Conservation (phyloP, 176 grass and related monocot species). For the Oryza meyeriana region DNA sequence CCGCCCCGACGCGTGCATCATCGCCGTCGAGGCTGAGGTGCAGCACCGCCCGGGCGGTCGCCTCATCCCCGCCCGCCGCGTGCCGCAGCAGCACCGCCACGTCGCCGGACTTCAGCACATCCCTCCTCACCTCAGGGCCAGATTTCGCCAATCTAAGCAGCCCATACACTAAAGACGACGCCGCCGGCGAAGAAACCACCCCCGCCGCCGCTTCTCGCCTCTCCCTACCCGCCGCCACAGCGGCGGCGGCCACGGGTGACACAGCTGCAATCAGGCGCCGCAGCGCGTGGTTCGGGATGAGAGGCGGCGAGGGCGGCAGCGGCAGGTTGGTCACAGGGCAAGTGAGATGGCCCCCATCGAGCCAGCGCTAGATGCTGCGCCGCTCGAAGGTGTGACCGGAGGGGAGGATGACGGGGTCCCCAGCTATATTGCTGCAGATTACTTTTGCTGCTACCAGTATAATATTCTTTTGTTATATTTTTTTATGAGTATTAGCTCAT, state of each 20-base stretch:
- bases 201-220: not conserved
- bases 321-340: conserved; percentile 90
- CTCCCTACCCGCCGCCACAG: not conserved
- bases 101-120: conserved; percentile 63
- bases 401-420: conserved; percentile 92
- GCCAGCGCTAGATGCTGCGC: conserved; percentile 86
- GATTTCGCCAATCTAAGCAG: conserved; percentile 50
- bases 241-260: conserved; percentile 8
- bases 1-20: conserved; percentile 74
- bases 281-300: conserved; percentile 86
- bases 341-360: conserved; percentile 82
- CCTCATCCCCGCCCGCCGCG: conserved; percentile 38
- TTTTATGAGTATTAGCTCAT: too few species aligned
- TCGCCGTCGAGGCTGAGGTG: conserved; percentile 82
- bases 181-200: not conserved
- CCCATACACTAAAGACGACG: not conserved
- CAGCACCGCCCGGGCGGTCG: conserved; percentile 49
- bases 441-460: too few species aligned
- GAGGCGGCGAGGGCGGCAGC: conserved; percentile 44
- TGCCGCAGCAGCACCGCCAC: conserved; percentile 59
- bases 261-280: conserved; percentile 69
- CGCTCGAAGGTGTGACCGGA: conserved; percentile 99
- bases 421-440: too few species aligned
- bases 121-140: conserved; percentile 45
- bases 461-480: too few species aligned